Conservation (phyloP, 2,329 filamentous ascomycete genomes). For the Helicocarpus griseus region DNA sequence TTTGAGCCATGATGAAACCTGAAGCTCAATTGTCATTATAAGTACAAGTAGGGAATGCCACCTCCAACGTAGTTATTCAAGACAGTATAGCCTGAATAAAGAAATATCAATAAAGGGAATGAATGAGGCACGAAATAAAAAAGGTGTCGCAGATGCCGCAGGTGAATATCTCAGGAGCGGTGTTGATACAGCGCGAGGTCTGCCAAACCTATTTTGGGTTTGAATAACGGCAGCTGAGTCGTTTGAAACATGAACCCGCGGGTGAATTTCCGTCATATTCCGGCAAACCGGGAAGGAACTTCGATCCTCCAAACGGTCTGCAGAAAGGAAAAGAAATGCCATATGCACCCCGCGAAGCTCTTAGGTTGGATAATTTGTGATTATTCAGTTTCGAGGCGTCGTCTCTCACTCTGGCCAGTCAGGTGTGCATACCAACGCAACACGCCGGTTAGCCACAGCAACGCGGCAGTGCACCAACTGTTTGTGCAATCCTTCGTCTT, state of each 20-base stretch:
- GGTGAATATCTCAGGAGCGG: background rate
- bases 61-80: slow-evolving; percentile 7
- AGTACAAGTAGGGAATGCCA: background rate
- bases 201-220: slow-evolving; percentile 14
- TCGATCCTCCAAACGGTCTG: background rate
- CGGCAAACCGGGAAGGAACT: background rate
- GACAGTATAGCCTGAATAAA: slow-evolving; percentile 5
- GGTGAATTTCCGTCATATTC: background rate
- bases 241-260: background rate
- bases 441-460: no score
- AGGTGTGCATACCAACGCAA: background rate
- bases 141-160: background rate
- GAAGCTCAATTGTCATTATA: background rate
- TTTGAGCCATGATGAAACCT: background rate
- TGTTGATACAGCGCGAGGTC: slow-evolving; percentile 1
- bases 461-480: no score
- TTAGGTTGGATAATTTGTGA: background rate
- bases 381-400: background rate
- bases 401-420: no score
- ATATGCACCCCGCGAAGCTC: background rate
- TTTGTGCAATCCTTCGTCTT: no score
- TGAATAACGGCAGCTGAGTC: slow-evolving; percentile 16
- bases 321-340: background rate
- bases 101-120: slow-evolving; percentile 6
- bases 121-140: slow-evolving; percentile 4